Base-by-base conservation (phyloP, 2,329 filamentous ascomycete species). In the Pyrenophora seminiperda region DNA sequence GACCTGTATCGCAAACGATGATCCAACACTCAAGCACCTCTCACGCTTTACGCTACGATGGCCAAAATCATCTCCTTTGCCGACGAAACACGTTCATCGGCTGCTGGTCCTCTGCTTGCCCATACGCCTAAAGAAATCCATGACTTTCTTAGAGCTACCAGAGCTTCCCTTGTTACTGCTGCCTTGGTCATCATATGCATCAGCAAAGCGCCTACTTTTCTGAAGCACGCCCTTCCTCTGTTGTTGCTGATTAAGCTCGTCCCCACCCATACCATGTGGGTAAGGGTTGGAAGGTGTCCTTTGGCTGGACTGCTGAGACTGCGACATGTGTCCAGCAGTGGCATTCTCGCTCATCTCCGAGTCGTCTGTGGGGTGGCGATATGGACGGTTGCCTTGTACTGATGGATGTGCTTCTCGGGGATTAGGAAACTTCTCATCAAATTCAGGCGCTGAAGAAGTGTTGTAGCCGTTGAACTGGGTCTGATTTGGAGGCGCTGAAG, bases 51-150 rank as follows among this genome's bases (percentile, higher is more conserved):
- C 33, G 10, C 17, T 18, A 4, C 3, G 7, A 17, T 27, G 4
- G 20, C 17, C 18, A 31, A 20, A 32, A 32, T n/a, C 10, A 14
- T n/a, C 9, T n/a, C 22, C 13, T 14, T 38, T 14, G 36, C 15
- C 11, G 32, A n/a, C n/a, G n/a, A n/a, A 22, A 13, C 17, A 4
- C 24, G 17, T 24, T 47, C 33, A 60, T 20, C 54, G 51, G 20
- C 52, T 47, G 27, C 53, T 50, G 11, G 50, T 56, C 48, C 88
- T 81, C 62, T 87, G 90, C 76, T 88, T 91, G 47, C 89, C 90
- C 70, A 92, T 84, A 72, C 92, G 83, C 63, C 94, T 83, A 79
- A 99, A 99, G 75, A 97, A 96, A 76, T 99, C 93, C 92, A 99
- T 97, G 31, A 99, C 94, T 69, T 91, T 86, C 71, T 92, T 88